A percentile compares a stretch with the other conserved stretches of the same genome.
These are phyloP conservation scores for Orbilia brochopaga DNA, from an alignment of 2,329 filamentous ascomycete genomes.

Conservation along the genomic window DNA sequence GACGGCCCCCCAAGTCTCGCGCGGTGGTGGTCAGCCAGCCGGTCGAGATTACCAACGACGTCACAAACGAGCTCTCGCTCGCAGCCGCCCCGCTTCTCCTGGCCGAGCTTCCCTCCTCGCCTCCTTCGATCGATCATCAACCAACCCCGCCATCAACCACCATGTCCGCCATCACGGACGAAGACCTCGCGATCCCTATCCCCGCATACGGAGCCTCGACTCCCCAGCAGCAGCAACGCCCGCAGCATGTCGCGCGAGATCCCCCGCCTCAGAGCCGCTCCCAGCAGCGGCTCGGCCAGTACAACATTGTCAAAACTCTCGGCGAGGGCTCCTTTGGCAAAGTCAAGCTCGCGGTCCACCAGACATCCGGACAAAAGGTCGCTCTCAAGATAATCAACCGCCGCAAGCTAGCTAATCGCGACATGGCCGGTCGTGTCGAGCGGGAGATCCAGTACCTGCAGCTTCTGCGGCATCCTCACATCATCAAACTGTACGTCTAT, in stretches of 20 bases:
- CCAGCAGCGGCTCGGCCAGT: conserved; percentile 75
- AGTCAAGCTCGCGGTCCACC: conserved; percentile 93
- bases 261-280: conserved; percentile 70
- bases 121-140: not conserved
- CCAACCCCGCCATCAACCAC: not conserved
- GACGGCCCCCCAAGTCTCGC: too few relatives aligned
- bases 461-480: conserved; percentile 92
- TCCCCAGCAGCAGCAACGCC: conserved; percentile 43
- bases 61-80: too few relatives aligned
- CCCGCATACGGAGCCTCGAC: conserved; percentile 42
- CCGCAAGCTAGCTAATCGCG: conserved; percentile 92
- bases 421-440: conserved; percentile 97
- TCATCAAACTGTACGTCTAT: conserved; percentile 86
- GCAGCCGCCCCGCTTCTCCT: not conserved
- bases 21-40: too few relatives aligned
- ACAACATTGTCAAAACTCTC: conserved; percentile 85
- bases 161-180: conserved; percentile 45
- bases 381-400: conserved; percentile 97
- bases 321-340: conserved; percentile 98
- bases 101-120: not conserved
- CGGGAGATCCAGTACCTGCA: conserved; percentile 98
- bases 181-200: conserved; percentile 46
- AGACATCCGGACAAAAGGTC: conserved; percentile 90
- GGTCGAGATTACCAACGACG: too few relatives aligned
- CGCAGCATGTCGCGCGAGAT: conserved; percentile 59